A percentile compares a stretch with the other conserved stretches of the same genome.
These are phyloP conservation scores for Botryotinia calthae DNA, from an alignment of 2,329 filamentous ascomycete genomes.

Conservation along the genomic window DNA sequence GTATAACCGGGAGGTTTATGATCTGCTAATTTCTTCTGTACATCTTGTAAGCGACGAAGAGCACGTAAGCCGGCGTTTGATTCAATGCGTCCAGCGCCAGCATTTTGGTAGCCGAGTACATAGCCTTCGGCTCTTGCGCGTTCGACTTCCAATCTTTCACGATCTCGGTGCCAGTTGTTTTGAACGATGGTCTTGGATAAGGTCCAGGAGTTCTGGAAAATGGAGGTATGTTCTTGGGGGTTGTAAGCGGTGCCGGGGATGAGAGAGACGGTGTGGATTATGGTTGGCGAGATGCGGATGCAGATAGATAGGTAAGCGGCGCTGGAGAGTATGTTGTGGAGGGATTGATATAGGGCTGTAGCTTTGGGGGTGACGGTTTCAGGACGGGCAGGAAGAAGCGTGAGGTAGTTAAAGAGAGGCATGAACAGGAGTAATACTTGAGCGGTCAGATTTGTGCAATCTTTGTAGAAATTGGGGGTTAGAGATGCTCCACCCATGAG, in stretches of 20 bases:
- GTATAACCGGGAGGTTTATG: constrained; percentile 8
- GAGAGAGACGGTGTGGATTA: constrained; percentile 29
- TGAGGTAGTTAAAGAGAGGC: constrained; percentile 31
- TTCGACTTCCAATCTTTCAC: neutral
- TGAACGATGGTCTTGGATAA: constrained; percentile 23
- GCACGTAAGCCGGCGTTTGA: neutral
- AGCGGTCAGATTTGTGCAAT: constrained; percentile 50
- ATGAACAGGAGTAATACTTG: constrained; percentile 44
- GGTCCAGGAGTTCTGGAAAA: constrained; percentile 22
- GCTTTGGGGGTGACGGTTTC: constrained; percentile 15
- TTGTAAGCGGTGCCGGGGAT: constrained; percentile 26
- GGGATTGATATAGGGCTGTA: constrained; percentile 27
- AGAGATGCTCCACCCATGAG: constrained; percentile 26
- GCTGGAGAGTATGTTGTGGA: constrained; percentile 34
- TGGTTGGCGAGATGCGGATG: constrained; percentile 31
- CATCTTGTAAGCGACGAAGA: neutral
- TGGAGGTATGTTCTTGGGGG: constrained; percentile 24
- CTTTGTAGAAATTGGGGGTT: constrained; percentile 41
- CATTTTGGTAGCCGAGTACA: neutral
- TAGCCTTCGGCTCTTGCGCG: constrained; percentile 1
- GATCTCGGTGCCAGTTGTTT: neutral
- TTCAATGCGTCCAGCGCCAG: neutral
- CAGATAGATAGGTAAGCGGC: constrained; percentile 32
- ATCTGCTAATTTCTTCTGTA: neutral
- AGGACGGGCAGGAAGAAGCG: constrained; percentile 17